These are phyloP conservation scores for Piedraia hortae DNA, from an alignment of 2,329 filamentous ascomycete species.

Conservation along the genomic window DNA sequence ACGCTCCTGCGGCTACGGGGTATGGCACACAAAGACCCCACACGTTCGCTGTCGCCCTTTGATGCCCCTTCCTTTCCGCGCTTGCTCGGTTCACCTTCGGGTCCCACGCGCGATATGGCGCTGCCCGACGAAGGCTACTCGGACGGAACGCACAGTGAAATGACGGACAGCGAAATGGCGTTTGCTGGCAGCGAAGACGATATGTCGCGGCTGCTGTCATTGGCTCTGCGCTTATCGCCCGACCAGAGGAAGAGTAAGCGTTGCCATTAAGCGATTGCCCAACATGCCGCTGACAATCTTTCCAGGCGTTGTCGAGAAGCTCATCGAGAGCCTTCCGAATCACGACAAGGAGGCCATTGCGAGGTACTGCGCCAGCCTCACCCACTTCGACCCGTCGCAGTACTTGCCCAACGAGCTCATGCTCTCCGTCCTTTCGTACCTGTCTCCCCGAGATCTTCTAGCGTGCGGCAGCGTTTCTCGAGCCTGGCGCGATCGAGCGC, in stretches of 20 bases:
- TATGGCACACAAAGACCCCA: too few species aligned
- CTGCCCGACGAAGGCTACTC: slow-evolving; percentile 1
- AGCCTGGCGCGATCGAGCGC: slow-evolving; percentile 52
- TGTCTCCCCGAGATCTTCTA: slow-evolving; percentile 57
- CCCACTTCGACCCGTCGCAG: slow-evolving; percentile 74
- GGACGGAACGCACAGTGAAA: slow-evolving; percentile 30
- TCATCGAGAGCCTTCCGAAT: slow-evolving; percentile 4
- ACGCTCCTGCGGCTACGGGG: too few species aligned
- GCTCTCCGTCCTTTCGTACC: slow-evolving; percentile 62
- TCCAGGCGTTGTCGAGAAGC: slow-evolving; percentile 2
- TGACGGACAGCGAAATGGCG: slow-evolving; percentile 8
- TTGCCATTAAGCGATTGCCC: background rate
- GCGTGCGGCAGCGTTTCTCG: slow-evolving; percentile 53
- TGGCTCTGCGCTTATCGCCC: slow-evolving; percentile 2
- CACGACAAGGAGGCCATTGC: slow-evolving; percentile 3
- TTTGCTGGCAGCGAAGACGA: slow-evolving; percentile 2
- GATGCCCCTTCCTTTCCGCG: too few species aligned
- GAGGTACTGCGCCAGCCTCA: slow-evolving; percentile 23
- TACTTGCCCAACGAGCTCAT: slow-evolving; percentile 77
- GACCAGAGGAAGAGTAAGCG: slow-evolving; percentile 3
- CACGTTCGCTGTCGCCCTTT: too few species aligned
- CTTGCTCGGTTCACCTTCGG: too few species aligned
- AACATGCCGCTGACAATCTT: slow-evolving; percentile 1
- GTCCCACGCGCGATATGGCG: too few species aligned
- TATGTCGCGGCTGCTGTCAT: too few species aligned